Conservation (phyloP, 1,284 basidiomycete species). For the Cutaneotrichosporon daszewskae region DNA sequence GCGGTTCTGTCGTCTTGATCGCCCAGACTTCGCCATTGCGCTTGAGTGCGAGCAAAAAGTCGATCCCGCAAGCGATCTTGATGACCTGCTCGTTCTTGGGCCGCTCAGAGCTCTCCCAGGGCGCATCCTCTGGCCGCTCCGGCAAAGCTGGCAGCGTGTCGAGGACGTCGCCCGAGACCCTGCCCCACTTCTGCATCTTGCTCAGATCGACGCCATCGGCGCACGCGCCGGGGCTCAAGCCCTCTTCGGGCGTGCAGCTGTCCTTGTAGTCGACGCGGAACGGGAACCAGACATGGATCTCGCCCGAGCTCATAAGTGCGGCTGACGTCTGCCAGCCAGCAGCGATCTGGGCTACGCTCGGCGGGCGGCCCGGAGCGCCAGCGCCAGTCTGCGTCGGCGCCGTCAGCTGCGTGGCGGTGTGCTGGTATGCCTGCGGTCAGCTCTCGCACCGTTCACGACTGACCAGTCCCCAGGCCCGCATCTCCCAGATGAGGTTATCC, state of each 20-base stretch:
- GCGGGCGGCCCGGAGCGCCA: conserved; percentile 10
- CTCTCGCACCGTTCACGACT: conserved; percentile 14
- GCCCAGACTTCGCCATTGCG: conserved; percentile 45
- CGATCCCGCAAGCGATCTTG: conserved; percentile 67
- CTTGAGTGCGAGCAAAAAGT: conserved; percentile 65
- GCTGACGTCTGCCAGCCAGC: conserved; percentile 70
- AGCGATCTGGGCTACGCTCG: conserved; percentile 57
- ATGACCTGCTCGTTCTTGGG: conserved; percentile 51
- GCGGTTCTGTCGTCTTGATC: background rate
- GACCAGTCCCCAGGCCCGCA: conserved; percentile 36
- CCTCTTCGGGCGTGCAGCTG: conserved; percentile 15
- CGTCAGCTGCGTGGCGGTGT: conserved; percentile 31
- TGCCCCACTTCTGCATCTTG: conserved; percentile 31
- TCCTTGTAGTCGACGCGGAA: conserved; percentile 37
- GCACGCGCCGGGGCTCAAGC: conserved; percentile 25
- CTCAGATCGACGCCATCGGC: conserved; percentile 36
- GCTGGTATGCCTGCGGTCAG: conserved; percentile 31
- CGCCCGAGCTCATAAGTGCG: conserved; percentile 62
- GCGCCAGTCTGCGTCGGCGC: conserved; percentile 27
- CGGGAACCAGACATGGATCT: conserved; percentile 72
- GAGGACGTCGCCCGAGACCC: conserved; percentile 23
- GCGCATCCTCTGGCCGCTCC: conserved; percentile 39
- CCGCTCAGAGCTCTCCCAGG: conserved; percentile 33
- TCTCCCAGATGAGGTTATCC: conserved; percentile 44
- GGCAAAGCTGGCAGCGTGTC: conserved; percentile 23